Base-by-base conservation (phyloP, 116 monocot species). In the Zostera marina region DNA sequence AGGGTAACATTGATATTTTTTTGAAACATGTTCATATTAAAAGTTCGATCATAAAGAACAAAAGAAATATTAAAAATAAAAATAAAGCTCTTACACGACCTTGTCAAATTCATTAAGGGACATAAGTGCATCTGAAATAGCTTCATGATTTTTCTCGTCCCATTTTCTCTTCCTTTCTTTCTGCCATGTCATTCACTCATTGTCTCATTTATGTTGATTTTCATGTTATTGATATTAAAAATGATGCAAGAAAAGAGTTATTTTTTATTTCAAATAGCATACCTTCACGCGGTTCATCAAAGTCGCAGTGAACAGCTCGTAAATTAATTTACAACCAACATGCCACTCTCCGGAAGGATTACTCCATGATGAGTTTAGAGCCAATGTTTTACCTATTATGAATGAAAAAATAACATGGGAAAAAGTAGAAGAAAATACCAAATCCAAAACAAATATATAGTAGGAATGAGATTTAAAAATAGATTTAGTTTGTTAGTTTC, bases 151-250 rank as follows among this genome's bases (percentile, higher is more conserved):
- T 72, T 73, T 77, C 70, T 85, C 86, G 56, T 81, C 76, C 98
- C 98, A 98, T 52, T 77, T 90, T 68, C 90, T 98, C 71, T 73
- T 98, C 70, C 90, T 82, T 67, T 89, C 86, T 74, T 85, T 76
- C 98, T 90, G 73, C 16, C 48, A 71, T 70, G 41, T 63, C 56
- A 57, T 63, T 40, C 43, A 26, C 24, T 13, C 12, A 57, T 63
- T 40, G 40, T 14, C 24, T 13, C 12, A 9, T 22, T 4, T 1
- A 12, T 55, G 7, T 16, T 7, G 10, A 55, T 13, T 26, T 11
- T 13, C n/a, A 7, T 1, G 11, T 5, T 24, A 26, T 1, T 2
- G 13, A 13, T 13, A 55, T 13, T 12, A 24, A 22, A 22, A 8
- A 19, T 16, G 17, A 19, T n/a, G 1, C 8, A 22, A 41, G 53